Evolutionary conservation across 306 rosid genomes (phyloP).

Genomic region (Dicorynia guianensis): DNA sequence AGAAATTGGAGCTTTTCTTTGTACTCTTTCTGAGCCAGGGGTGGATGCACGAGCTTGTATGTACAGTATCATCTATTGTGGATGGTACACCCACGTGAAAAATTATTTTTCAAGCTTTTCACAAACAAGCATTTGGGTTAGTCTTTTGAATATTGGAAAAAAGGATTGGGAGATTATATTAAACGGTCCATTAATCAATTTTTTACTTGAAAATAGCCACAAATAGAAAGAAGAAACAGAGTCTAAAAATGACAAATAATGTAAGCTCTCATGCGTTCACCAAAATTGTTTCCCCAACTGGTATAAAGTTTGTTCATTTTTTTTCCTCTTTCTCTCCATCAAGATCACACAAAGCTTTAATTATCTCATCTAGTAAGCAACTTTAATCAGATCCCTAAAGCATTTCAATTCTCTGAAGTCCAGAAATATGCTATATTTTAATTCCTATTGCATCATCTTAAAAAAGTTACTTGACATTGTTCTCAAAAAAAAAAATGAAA

Average conservation of each 20-base stretch:
- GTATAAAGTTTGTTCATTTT: conserved; percentile 21
- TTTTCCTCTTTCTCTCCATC: conserved; percentile 15
- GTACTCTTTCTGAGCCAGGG: conserved; percentile 34
- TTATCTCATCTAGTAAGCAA: too few species aligned
- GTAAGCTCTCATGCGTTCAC: conserved; percentile 6
- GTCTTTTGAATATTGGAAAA: too few species aligned
- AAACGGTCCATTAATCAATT: conserved; percentile 17
- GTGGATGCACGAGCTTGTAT: conserved; percentile 24
- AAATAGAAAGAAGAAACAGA: conserved; percentile 21
- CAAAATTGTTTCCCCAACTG: not conserved
- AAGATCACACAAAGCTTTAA: not conserved
- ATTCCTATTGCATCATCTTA: too few species aligned
- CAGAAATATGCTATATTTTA: conserved; percentile 27
- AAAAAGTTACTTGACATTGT: too few species aligned
- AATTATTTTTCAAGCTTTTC: too few species aligned
- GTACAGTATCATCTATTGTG: conserved; percentile 10
- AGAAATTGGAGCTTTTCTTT: conserved; percentile 43
- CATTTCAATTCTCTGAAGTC: conserved; percentile 1
- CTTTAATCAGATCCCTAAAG: too few species aligned
- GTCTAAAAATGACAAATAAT: not conserved
- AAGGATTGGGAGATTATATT: too few species aligned
- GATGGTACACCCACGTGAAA: conserved; percentile 32
- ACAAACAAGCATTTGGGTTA: too few species aligned
- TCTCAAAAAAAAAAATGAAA: conserved; percentile 11
- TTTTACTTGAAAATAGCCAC: conserved; percentile 29